Conservation (phyloP, 1,139 yeast genomes). For the Saccharomyces hybrid region DNA sequence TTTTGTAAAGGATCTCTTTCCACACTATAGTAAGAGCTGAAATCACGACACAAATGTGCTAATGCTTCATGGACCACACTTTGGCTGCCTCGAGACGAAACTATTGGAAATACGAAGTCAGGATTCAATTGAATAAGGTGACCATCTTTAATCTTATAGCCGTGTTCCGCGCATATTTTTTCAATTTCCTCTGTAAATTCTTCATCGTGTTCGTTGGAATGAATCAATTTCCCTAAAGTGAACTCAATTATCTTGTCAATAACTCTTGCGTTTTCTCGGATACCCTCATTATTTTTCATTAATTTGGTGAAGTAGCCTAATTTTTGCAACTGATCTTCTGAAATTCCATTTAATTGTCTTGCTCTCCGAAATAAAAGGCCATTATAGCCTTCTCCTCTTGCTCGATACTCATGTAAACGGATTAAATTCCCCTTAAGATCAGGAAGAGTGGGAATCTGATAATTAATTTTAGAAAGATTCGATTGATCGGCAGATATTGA, state of each 20-base stretch:
- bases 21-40: conserved; percentile 41
- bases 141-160: conserved; percentile 11
- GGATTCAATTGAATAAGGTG: conserved; percentile 1
- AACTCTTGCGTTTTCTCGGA: conserved; percentile 41
- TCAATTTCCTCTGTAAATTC: conserved; percentile 34
- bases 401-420: conserved; percentile 18
- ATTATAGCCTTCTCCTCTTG: conserved; percentile 18
- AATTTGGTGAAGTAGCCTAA: conserved; percentile 53
- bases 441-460: conserved; percentile 9
- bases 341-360: conserved; percentile 9
- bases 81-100: conserved; percentile 23
- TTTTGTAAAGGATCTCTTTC: conserved; percentile 49
- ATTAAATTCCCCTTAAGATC: conserved; percentile 14
- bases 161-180: conserved; percentile 15
- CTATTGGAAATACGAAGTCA: conserved; percentile 5
- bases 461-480: neutral
- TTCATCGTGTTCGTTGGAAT: conserved; percentile 12
- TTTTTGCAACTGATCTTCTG: conserved; percentile 30
- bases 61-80: conserved; percentile 58
- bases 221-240: conserved; percentile 37
- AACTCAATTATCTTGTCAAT: conserved; percentile 39
- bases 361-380: conserved; percentile 17
- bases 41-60: conserved; percentile 70
- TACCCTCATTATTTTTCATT: conserved; percentile 38
- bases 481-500: neutral